phyloP scores from a whole-genome alignment of 2,329 filamentous ascomycete genomes.

The Mollisiaceae sp. region DNA sequence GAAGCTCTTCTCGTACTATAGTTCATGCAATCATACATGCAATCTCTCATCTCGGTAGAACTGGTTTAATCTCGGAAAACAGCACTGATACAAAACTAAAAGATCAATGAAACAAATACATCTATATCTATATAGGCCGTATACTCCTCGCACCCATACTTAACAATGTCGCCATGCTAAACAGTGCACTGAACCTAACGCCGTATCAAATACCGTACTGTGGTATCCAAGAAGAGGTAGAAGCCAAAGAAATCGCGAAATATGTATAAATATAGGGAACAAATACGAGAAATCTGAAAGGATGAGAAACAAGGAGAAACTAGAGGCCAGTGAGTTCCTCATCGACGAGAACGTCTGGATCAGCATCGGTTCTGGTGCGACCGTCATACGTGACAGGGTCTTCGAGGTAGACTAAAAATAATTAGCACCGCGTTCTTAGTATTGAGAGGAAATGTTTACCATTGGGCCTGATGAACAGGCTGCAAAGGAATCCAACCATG shows the following conservation, averaged over 20 bases:
- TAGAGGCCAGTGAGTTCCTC: slow-evolving; percentile 30
- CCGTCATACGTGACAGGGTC: slow-evolving; percentile 8
- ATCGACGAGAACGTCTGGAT: slow-evolving; percentile 30
- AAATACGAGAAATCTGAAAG: not conserved
- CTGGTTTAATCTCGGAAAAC: not conserved
- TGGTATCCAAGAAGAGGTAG: not conserved
- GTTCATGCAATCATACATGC: slow-evolving; percentile 6
- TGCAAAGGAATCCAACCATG: slow-evolving; percentile 65
- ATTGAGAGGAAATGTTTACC: slow-evolving; percentile 52
- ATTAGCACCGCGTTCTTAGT: slow-evolving; percentile 3
- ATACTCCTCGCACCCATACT: slow-evolving; percentile 1
- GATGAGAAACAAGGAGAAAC: not conserved
- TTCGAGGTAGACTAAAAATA: slow-evolving; percentile 30
- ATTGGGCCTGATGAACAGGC: slow-evolving; percentile 74
- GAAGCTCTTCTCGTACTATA: not conserved
- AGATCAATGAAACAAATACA: not conserved
- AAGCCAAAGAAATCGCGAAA: not conserved
- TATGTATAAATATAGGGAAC: slow-evolving; percentile 1
- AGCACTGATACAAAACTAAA: slow-evolving; percentile 2
- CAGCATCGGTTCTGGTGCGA: slow-evolving; percentile 4
- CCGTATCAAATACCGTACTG: not conserved
- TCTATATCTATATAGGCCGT: slow-evolving; percentile 6
- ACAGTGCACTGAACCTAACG: not conserved
- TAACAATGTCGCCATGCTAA: not conserved
- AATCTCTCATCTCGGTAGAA: slow-evolving; percentile 1